Evolutionary conservation across 257 asterid genomes (phyloP), one percentile per base, ranked within the genome.

Genomic region (Solanum dulcamara): DNA sequence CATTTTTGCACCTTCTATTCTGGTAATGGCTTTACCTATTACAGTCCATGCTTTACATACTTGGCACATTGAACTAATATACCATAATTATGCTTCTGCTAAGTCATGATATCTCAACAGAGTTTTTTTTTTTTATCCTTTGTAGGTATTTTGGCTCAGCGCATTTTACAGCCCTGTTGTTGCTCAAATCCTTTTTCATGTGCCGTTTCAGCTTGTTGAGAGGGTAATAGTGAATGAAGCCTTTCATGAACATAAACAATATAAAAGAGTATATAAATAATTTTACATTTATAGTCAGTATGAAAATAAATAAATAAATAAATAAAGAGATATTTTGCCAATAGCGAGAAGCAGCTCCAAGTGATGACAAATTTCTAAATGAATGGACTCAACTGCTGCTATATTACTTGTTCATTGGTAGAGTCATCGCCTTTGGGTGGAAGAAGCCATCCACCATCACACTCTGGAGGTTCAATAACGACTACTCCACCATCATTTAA

Each of bases 401-500:
- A 55, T 55, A 55, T 55, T 55, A 24, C 26, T 55, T 55, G 62
- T 9, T 18, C 60, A 51, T 51, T 51, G 60, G 60, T 51, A 60
- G 68, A 62, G 24, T 81, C 55, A n/a, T 81, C 14, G 17, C 26
- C 50, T 30, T 11, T 42, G 37, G 83, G 85, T 32, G 82, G 68
- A 5, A 55, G 71, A 17, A 83, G 40, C 98, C 97, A 94, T 81
- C 79, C 68, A 44, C 89, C 92, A 75, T 89, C 80, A 37, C 91
- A 85, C 24, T 88, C 89, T 22, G 53, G 44, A 17, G 98, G 95
- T 87, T 93, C 96, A 28, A 93, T 67, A 44, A 95, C 55, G 22
- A 90, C 90, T 1, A 95, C 95, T 82, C 89, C 88, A 13, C 98
- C 98, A 55, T 88, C 89, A 0, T 89, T 91, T 53, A 95, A 84